phyloP scores from a whole-genome alignment of 2,329 filamentous ascomycete species.

The Celoporthe dispersa region DNA sequence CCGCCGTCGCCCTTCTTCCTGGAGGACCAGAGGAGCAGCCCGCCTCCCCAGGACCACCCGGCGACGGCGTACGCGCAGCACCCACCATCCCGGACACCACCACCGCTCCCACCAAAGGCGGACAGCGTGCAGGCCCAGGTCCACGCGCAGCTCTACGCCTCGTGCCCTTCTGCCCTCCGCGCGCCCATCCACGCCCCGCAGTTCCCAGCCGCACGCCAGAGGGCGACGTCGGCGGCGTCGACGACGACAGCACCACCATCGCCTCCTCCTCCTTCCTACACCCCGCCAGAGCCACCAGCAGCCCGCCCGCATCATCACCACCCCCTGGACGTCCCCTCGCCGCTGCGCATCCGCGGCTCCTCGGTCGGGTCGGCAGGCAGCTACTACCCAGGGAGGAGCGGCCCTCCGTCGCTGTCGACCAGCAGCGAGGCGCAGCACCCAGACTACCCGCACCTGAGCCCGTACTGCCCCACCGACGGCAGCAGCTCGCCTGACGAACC shows the following conservation, averaged over 20 bases:
- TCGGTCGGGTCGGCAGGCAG: slow-evolving; percentile 14
- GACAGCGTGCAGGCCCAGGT: slow-evolving; percentile 6
- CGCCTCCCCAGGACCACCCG: neutral
- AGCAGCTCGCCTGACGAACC: slow-evolving; percentile 18
- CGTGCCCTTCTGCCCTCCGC: slow-evolving; percentile 2
- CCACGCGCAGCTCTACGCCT: slow-evolving; percentile 9
- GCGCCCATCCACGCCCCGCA: neutral
- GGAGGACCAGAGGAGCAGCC: slow-evolving; percentile 1
- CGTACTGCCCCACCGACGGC: slow-evolving; percentile 29
- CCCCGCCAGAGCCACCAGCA: neutral
- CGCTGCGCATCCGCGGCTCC: slow-evolving; percentile 22
- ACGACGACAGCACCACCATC: neutral
- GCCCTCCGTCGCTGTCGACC: neutral
- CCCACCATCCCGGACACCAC: neutral
- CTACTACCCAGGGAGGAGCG: neutral
- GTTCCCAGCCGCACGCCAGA: neutral
- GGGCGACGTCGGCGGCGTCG: neutral
- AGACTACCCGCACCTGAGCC: slow-evolving; percentile 38
- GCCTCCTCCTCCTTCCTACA: neutral
- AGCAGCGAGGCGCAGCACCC: slow-evolving; percentile 26
- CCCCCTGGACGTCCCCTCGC: slow-evolving; percentile 13
- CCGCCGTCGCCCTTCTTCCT: slow-evolving; percentile 3
- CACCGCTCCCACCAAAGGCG: neutral
- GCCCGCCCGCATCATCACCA: neutral
- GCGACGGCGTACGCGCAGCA: neutral